Evolutionary conservation across 176 grass and related monocot genomes (phyloP).

Genomic region (Alopecurus myosuroides): DNA sequence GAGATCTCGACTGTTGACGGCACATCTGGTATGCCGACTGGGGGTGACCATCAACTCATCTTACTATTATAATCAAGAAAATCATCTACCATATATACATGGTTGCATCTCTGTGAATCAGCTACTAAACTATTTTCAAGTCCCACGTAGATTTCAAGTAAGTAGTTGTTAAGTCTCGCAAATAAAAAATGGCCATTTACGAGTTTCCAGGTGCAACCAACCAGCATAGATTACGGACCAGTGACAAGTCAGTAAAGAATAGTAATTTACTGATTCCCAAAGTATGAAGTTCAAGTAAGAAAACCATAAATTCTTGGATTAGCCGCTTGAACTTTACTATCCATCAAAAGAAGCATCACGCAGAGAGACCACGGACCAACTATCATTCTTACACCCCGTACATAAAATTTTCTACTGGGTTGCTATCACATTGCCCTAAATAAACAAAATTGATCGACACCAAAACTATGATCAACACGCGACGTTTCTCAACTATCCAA

Average conservation of each 20-base stretch:
- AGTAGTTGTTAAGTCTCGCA: neutral
- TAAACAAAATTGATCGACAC: neutral
- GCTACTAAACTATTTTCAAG: neutral
- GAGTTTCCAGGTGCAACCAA: neutral
- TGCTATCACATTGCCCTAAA: neutral
- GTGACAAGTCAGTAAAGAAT: neutral
- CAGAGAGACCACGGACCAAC: neutral
- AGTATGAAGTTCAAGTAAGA: neutral
- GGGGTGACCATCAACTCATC: constrained; percentile 17
- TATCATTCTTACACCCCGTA: neutral
- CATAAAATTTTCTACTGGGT: neutral
- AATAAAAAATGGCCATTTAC: neutral
- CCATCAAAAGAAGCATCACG: neutral
- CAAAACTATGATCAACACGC: neutral
- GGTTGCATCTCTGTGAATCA: neutral
- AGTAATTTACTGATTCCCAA: neutral
- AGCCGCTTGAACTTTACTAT: neutral
- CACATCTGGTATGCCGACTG: constrained; percentile 51
- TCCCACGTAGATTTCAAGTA: neutral
- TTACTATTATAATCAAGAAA: constrained; percentile 2
- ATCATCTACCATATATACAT: neutral
- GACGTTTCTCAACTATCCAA: neutral
- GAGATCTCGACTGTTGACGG: constrained; percentile 50
- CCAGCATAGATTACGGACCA: neutral
- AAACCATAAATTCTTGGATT: neutral